Evolutionary conservation across 2,329 filamentous ascomycete genomes (phyloP).

Genomic region (Cladosporium cucumerinum): DNA sequence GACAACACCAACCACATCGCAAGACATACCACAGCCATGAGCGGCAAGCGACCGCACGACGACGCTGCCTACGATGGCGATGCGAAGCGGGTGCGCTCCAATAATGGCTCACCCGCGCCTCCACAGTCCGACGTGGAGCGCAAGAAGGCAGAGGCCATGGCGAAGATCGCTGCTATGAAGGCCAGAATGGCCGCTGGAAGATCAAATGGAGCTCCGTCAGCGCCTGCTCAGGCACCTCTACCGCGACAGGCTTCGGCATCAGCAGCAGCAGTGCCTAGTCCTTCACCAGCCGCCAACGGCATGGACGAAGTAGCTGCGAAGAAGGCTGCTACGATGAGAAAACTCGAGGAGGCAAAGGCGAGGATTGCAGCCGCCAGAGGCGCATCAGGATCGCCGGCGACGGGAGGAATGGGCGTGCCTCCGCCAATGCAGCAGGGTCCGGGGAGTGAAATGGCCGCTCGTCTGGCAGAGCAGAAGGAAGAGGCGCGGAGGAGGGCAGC

Average conservation of each 20-base stretch:
- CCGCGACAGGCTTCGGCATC: constrained; percentile 21
- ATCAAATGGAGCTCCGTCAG: constrained; percentile 19
- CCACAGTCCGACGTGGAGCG: constrained; percentile 26
- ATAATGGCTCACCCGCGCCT: constrained; percentile 35
- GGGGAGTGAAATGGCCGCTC: constrained; percentile 16
- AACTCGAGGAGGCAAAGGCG: constrained; percentile 36
- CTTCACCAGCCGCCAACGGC: constrained; percentile 3
- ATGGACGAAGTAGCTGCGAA: constrained; percentile 22
- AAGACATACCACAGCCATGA: constrained; percentile 29
- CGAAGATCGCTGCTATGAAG: constrained; percentile 36
- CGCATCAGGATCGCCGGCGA: constrained; percentile 18
- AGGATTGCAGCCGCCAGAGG: constrained; percentile 29
- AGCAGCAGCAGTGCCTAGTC: constrained; percentile 17
- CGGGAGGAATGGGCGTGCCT: constrained; percentile 10
- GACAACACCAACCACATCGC: constrained; percentile 8
- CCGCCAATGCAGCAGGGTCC: background rate
- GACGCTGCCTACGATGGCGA: constrained; percentile 7
- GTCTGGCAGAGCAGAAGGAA: constrained; percentile 14
- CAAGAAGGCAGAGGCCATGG: constrained; percentile 33
- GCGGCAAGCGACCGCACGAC: constrained; percentile 17
- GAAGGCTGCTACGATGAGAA: constrained; percentile 30
- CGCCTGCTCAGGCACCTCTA: constrained; percentile 16
- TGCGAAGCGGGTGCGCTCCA: constrained; percentile 41
- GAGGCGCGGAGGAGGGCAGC: constrained; percentile 13
- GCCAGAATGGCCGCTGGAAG: constrained; percentile 32